phyloP scores from a whole-genome alignment of 805 yeast species.

The Candida maltosa region DNA sequence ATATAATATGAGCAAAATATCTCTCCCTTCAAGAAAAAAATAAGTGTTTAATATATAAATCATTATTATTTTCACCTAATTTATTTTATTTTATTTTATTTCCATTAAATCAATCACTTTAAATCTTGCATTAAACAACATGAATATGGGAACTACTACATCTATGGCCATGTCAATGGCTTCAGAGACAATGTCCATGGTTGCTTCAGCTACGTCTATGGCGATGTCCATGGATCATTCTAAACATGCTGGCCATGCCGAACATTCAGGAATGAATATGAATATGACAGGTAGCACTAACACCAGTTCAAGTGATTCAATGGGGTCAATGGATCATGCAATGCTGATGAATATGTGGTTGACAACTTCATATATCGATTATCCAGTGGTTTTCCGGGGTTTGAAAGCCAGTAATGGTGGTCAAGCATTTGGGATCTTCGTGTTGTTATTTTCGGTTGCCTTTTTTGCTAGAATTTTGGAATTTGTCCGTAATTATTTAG shows the following conservation, averaged over 20 bases:
- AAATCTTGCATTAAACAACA: no score
- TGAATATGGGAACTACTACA: constrained; percentile 11
- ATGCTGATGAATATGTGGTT: constrained; percentile 55
- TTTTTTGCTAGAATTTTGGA: constrained; percentile 58
- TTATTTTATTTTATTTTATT: no score
- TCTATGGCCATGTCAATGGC: constrained; percentile 8
- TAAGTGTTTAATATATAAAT: no score
- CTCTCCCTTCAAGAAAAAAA: no score
- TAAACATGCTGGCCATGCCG: neutral
- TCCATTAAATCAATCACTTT: no score
- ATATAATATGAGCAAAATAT: no score
- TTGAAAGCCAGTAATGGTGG: constrained; percentile 53
- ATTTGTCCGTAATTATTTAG: constrained; percentile 60
- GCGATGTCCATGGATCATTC: constrained; percentile 10
- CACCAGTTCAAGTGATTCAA: neutral
- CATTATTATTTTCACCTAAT: no score
- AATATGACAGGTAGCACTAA: constrained; percentile 12
- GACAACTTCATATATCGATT: constrained; percentile 45
- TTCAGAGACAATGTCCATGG: constrained; percentile 9
- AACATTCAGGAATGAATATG: constrained; percentile 11
- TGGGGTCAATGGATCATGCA: constrained; percentile 15
- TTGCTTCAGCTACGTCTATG: constrained; percentile 7
- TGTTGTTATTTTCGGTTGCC: constrained; percentile 55
- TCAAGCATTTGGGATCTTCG: constrained; percentile 72
- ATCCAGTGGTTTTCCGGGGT: constrained; percentile 61